Conservation (phyloP, 2,329 filamentous ascomycete genomes). For the Drechslera avenae region DNA sequence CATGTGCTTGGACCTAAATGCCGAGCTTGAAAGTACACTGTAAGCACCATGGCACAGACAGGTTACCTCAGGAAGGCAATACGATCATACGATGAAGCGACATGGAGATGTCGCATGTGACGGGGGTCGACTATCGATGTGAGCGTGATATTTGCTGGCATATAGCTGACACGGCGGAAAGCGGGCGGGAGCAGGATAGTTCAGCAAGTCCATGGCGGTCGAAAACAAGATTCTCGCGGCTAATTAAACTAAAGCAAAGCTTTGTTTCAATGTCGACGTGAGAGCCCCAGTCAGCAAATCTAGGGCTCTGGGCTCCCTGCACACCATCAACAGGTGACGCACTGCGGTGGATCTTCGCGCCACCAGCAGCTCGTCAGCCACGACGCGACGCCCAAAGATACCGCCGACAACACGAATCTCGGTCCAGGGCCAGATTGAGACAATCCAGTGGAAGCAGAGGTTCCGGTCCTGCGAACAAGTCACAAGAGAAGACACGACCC, state of each 20-base stretch:
- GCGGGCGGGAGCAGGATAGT: neutral
- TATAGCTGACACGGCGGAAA: too few species aligned
- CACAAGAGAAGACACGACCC: conserved; percentile 28
- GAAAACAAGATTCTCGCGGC: neutral
- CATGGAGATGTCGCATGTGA: neutral
- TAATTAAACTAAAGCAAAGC: conserved; percentile 6
- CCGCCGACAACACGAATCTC: conserved; percentile 1
- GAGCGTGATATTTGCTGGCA: neutral
- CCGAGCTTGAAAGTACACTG: conserved; percentile 7
- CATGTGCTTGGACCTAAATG: conserved; percentile 9
- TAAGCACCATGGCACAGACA: neutral
- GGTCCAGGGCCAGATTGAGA: conserved; percentile 2
- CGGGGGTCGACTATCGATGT: neutral
- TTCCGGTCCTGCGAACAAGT: neutral
- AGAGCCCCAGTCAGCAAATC: conserved; percentile 5
- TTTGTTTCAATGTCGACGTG: conserved; percentile 12
- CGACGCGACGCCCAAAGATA: conserved; percentile 20
- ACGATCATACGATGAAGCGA: neutral
- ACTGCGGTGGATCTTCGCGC: conserved; percentile 36
- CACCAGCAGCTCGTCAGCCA: conserved; percentile 29
- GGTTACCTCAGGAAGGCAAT: neutral
- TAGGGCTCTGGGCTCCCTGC: conserved; percentile 13
- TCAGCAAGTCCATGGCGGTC: neutral
- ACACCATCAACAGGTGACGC: conserved; percentile 19
- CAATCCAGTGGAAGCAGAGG: neutral